phyloP scores from a whole-genome alignment of 768 basidiomycete genomes.

The Russula dissimulans region DNA sequence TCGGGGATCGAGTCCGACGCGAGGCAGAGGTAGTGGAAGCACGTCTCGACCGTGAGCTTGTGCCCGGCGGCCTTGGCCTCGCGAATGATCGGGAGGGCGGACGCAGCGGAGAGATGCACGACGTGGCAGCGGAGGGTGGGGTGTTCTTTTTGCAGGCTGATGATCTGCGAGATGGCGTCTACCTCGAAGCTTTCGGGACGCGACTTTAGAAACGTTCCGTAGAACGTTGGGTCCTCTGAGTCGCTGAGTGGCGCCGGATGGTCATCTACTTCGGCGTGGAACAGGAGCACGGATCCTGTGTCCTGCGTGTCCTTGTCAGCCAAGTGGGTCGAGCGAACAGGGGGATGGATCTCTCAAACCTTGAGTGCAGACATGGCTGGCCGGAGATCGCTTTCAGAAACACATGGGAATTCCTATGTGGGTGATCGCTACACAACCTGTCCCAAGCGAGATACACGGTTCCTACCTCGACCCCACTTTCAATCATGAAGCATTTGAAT shows the following conservation, averaged over 20 bases:
- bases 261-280: conserved; percentile 84
- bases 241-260: conserved; percentile 21
- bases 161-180: conserved; percentile 73
- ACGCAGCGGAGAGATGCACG: conserved; percentile 86
- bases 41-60: conserved; percentile 88
- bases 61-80: conserved; percentile 54
- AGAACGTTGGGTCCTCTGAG: conserved; percentile 41
- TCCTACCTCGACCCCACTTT: conserved; percentile 85
- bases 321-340: not conserved
- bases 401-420: conserved; percentile 83
- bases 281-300: conserved; percentile 64
- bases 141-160: conserved; percentile 48
- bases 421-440: not conserved
- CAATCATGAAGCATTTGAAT: conserved; percentile 95
- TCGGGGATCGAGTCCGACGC: conserved; percentile 62
- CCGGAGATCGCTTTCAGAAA: conserved; percentile 58
- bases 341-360: conserved; percentile 32
- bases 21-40: conserved; percentile 92
- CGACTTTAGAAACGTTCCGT: conserved; percentile 78
- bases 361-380: conserved; percentile 66
- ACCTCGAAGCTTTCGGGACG: conserved; percentile 75
- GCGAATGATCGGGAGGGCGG: conserved; percentile 68
- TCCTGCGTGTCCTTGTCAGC: conserved; percentile 35
- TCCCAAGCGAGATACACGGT: not conserved
- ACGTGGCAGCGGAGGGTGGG: conserved; percentile 80